A percentile compares a stretch with the other conserved stretches of the same genome.
Evolutionary conservation across 2,329 filamentous ascomycete species (phyloP).

Genomic region (Fusarium sp.): DNA sequence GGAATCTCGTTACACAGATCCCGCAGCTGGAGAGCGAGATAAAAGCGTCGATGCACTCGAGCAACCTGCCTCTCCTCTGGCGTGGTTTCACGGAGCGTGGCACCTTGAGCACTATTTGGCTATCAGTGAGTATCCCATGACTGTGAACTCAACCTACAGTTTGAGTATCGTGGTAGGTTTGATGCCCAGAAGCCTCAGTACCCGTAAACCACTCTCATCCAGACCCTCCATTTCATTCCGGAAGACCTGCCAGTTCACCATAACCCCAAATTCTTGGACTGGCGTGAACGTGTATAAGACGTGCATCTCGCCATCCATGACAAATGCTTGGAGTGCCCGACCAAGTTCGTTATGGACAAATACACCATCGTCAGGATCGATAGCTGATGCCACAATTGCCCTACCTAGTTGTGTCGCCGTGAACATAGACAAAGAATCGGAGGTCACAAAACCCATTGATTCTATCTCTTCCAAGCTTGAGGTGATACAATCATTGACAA

Average conservation of each 20-base stretch:
- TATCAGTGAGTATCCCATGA: slow-evolving; percentile 25
- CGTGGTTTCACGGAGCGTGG: slow-evolving; percentile 71
- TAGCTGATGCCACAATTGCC: slow-evolving; percentile 77
- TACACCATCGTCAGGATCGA: slow-evolving; percentile 79
- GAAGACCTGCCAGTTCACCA: slow-evolving; percentile 79
- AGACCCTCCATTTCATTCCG: slow-evolving; percentile 76
- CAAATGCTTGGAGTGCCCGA: slow-evolving; percentile 76
- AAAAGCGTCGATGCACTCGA: slow-evolving; percentile 77
- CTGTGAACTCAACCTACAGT: slow-evolving; percentile 61
- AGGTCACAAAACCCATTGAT: slow-evolving; percentile 64
- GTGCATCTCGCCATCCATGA: slow-evolving; percentile 85
- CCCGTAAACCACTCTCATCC: slow-evolving; percentile 77
- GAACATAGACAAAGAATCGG: slow-evolving; percentile 64
- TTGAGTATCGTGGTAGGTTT: slow-evolving; percentile 74
- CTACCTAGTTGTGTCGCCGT: slow-evolving; percentile 73
- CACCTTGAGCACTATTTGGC: slow-evolving; percentile 71
- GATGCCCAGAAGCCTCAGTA: slow-evolving; percentile 75
- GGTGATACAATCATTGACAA: slow-evolving; percentile 66
- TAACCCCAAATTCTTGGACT: slow-evolving; percentile 66
- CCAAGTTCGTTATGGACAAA: slow-evolving; percentile 78
- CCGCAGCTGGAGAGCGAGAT: slow-evolving; percentile 80
- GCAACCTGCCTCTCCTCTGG: slow-evolving; percentile 69
- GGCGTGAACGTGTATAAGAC: slow-evolving; percentile 83
- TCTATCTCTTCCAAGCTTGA: slow-evolving; percentile 69
- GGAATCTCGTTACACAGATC: slow-evolving; percentile 83